Evolutionary conservation across 2,329 filamentous ascomycete genomes (phyloP).

Genomic region (Lachnellula subtilissima): DNA sequence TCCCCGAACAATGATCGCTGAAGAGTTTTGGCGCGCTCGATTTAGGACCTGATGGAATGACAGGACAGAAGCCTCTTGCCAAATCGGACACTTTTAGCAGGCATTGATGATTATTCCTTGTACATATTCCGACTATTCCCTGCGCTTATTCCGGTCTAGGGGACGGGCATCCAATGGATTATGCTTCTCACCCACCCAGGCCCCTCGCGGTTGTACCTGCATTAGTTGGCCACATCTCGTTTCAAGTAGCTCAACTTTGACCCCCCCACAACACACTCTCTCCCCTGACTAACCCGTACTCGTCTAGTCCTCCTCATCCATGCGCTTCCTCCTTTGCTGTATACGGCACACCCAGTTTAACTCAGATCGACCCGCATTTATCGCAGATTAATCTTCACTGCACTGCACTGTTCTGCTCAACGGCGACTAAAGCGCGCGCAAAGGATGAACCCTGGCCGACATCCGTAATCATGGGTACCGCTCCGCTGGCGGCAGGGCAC

Average conservation of each 20-base stretch:
- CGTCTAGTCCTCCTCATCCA: not conserved
- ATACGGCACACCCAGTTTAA: not conserved
- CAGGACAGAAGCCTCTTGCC: not conserved
- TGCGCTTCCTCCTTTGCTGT: not conserved
- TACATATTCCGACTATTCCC: not conserved
- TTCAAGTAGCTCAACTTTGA: not conserved
- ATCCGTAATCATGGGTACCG: not conserved
- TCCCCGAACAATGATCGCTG: not conserved
- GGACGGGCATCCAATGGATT: not conserved
- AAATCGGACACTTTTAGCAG: not conserved
- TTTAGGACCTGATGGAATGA: not conserved
- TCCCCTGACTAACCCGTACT: not conserved
- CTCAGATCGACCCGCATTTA: not conserved
- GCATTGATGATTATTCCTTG: not conserved
- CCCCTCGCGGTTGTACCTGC: constrained; percentile 9
- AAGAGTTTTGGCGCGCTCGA: not conserved
- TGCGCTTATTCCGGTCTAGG: not conserved
- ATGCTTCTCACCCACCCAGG: not conserved
- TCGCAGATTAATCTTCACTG: not conserved
- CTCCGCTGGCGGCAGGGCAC: constrained; percentile 2
- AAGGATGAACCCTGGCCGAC: not conserved
- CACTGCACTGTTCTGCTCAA: too few relatives aligned
- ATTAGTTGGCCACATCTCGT: constrained; percentile 3
- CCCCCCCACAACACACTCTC: not conserved
- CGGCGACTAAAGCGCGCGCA: constrained; percentile 2